Evolutionary conservation across 2,329 filamentous ascomycete species (phyloP).

Genomic region (Penicillium sp.): DNA sequence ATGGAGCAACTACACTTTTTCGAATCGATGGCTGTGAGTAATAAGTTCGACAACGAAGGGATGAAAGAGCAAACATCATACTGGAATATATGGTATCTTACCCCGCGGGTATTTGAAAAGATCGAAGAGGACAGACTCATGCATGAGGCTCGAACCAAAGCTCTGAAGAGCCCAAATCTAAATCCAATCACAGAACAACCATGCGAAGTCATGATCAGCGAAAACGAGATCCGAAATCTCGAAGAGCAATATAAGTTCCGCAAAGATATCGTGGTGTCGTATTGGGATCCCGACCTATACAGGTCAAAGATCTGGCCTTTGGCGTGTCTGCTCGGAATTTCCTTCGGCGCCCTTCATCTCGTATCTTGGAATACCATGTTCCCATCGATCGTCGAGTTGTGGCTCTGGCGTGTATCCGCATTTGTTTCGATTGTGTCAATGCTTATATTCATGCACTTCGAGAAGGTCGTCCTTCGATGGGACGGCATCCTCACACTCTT

Average conservation of each 20-base stretch:
- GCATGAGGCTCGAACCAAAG: not conserved
- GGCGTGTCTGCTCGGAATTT: not conserved
- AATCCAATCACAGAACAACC: not conserved
- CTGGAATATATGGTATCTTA: not conserved
- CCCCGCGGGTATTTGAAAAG: not conserved
- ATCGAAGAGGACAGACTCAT: not conserved
- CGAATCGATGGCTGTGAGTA: not conserved
- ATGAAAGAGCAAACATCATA: not conserved
- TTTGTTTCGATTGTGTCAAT: not conserved
- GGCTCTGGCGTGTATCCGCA: not conserved
- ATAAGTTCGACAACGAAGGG: not conserved
- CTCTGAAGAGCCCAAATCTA: not conserved
- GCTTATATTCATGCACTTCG: constrained; percentile 3
- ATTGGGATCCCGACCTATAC: not conserved
- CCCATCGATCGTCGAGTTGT: not conserved
- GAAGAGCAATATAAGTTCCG: not conserved
- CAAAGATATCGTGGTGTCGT: not conserved
- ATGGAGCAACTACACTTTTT: not conserved
- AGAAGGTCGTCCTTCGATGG: constrained; percentile 1
- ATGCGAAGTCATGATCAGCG: not conserved
- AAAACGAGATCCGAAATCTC: not conserved
- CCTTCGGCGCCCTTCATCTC: not conserved
- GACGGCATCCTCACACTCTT: not conserved
- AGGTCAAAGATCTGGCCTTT: not conserved
- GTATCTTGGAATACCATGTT: not conserved